Evolutionary conservation across 2,329 filamentous ascomycete genomes (phyloP).

Genomic region (Ilyonectria sp.): DNA sequence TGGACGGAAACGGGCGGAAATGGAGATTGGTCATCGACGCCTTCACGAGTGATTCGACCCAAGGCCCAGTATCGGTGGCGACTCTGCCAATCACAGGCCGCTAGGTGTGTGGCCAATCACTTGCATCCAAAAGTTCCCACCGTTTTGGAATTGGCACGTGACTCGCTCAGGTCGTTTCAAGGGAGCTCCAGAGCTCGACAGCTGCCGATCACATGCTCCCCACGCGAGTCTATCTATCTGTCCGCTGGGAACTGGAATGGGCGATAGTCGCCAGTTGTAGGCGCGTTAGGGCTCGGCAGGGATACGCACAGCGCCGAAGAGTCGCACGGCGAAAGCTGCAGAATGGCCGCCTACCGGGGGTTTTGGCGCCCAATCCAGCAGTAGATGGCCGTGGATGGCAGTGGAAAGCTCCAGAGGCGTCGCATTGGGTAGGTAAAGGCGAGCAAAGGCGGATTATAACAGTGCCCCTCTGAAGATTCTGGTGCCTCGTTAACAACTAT

Average conservation of each 20-base stretch:
- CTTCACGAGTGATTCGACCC: conserved; percentile 32
- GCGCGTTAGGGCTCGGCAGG: background rate
- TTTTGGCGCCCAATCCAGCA: background rate
- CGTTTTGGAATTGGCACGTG: conserved; percentile 30
- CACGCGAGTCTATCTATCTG: background rate
- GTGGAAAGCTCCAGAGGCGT: background rate
- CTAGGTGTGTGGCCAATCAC: conserved; percentile 32
- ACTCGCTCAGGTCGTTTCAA: conserved; percentile 1
- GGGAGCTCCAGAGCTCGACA: background rate
- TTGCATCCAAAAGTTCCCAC: conserved; percentile 14
- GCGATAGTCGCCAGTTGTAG: background rate
- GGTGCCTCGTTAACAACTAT: conserved; percentile 4
- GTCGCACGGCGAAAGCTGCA: background rate
- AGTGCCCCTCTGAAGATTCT: background rate
- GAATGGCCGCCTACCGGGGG: background rate
- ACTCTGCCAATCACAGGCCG: conserved; percentile 43
- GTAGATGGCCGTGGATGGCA: background rate
- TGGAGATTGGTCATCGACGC: conserved; percentile 48
- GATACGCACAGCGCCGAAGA: background rate
- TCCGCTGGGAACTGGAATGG: background rate
- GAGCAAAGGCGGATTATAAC: background rate
- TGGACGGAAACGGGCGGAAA: conserved; percentile 38
- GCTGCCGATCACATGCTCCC: background rate
- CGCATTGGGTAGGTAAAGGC: conserved; percentile 1
- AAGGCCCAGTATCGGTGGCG: conserved; percentile 34